phyloP scores from a whole-genome alignment of 441 rosid genomes.

The Jatropha multifida region DNA sequence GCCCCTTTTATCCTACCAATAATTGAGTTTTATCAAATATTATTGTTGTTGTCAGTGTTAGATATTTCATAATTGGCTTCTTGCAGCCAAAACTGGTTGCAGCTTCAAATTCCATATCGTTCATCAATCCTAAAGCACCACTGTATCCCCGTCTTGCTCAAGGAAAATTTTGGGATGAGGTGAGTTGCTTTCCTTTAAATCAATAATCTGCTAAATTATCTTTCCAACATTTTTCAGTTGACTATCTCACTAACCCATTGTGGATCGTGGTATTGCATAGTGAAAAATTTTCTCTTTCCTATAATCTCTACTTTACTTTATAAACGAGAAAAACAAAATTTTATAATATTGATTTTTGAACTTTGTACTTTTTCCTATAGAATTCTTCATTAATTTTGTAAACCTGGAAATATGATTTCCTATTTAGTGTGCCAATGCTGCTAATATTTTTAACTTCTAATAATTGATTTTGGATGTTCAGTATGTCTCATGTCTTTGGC shows the following conservation, averaged over 20 bases:
- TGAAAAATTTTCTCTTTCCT: background rate
- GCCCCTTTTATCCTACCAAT: background rate
- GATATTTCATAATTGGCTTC: background rate
- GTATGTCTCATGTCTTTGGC: background rate
- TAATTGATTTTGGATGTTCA: background rate
- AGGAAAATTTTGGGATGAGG: conserved; percentile 89
- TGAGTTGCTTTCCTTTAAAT: conserved; percentile 32
- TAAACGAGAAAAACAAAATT: background rate
- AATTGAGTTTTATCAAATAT: background rate
- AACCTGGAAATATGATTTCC: background rate
- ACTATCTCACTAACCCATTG: background rate
- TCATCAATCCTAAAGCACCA: conserved; percentile 81
- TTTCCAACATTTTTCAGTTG: background rate
- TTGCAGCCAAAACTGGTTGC: conserved; percentile 82
- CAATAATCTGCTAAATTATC: too few relatives aligned
- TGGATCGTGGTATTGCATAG: background rate
- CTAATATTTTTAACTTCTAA: background rate
- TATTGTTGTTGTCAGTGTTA: background rate
- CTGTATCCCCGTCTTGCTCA: conserved; percentile 88
- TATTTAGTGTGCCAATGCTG: background rate
- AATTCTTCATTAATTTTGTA: background rate
- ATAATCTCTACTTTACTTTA: background rate
- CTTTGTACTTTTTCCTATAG: background rate
- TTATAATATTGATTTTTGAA: background rate
- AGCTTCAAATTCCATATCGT: conserved; percentile 57